A percentile compares a stretch with the other conserved stretches of the same genome.
Evolutionary conservation across 768 basidiomycete species (phyloP).

Genomic region (Dictyophora rubrovolvata): DNA sequence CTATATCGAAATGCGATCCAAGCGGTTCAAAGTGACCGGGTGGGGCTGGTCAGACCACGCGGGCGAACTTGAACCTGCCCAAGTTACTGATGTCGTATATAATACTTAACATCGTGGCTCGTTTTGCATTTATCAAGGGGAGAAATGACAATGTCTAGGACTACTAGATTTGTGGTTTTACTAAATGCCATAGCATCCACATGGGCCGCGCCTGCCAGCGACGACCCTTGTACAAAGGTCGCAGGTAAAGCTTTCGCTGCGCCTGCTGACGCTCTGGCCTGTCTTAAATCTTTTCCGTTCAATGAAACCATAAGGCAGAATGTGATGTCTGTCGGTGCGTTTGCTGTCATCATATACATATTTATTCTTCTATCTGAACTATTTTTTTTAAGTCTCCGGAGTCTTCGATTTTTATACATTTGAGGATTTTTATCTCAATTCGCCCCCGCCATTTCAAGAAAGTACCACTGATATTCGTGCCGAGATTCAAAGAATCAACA

Average conservation of each 20-base stretch:
- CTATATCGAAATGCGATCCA: too few relatives aligned
- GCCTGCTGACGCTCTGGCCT: conserved; percentile 47
- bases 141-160: too few relatives aligned
- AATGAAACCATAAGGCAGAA: conserved; percentile 48
- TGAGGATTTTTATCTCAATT: conserved; percentile 40
- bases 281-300: conserved; percentile 47
- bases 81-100: too few relatives aligned
- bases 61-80: too few relatives aligned
- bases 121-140: too few relatives aligned
- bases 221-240: conserved; percentile 26
- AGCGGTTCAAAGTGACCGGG: too few relatives aligned
- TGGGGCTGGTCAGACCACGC: too few relatives aligned
- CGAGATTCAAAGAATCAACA: conserved; percentile 37
- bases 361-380: background rate
- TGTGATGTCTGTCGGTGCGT: conserved; percentile 26
- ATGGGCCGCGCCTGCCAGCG: background rate
- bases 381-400: conserved; percentile 27
- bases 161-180: background rate
- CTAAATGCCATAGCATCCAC: background rate
- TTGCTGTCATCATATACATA: background rate
- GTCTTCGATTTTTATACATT: conserved; percentile 45
- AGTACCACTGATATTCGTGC: conserved; percentile 43
- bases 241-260: conserved; percentile 33
- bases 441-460: conserved; percentile 42
- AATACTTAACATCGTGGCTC: too few relatives aligned